Base-by-base conservation (phyloP, 1,139 yeast genomes). In the Kodamaea anthophila region DNA sequence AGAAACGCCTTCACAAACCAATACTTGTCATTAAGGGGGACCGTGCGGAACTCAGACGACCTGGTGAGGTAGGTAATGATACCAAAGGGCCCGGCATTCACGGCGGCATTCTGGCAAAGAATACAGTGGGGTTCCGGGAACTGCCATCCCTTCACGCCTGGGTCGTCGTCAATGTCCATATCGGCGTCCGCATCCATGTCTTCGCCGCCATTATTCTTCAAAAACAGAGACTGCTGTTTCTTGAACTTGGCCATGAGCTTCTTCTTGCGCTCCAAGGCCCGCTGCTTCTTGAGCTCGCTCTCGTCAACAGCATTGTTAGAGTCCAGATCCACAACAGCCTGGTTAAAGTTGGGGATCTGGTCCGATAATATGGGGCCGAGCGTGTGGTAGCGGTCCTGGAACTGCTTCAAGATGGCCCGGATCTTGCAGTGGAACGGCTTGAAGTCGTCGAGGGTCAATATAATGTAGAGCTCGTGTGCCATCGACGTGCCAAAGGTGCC, bases 81-180 rank as follows among this genome's bases (percentile, higher is more conserved):
- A 0, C 95, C 96, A 58, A 82, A 86, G 0, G 85, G 74, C 8
- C 84, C 87, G 14, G 74, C 73, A 28, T 72, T 70, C 14, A 70
- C 74, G 3, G 78, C 70, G 0, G 87, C 80, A 74, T 85, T 86
- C 44, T 88, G 94, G 51, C 98, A 91, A 18, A 91, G 65, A 23
- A 88, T 80, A 50, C 98, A 91, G 37, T 77, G 82, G 22, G 80
- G 79, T 23, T 77, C 82, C 0, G 95, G 94, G 44, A 74, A 86
- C 22, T 60, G 60, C 94, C 94, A 84, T 5, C 65, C 70, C 12
- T 35, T 37, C 11, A 35, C 41, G 7, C 19, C 21, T 57, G 63
- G 62, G 24, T 64, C 71, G 6, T 51, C 48, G 22, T 62, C 70
- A 7, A 24, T 24, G n/a, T 29, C 32, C 28, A 24, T 23, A 9